Percentiles rank a stretch among this genome's conserved stretches.
Conservation (phyloP, 768 basidiomycete species). For the Gautieria morchelliformis region DNA sequence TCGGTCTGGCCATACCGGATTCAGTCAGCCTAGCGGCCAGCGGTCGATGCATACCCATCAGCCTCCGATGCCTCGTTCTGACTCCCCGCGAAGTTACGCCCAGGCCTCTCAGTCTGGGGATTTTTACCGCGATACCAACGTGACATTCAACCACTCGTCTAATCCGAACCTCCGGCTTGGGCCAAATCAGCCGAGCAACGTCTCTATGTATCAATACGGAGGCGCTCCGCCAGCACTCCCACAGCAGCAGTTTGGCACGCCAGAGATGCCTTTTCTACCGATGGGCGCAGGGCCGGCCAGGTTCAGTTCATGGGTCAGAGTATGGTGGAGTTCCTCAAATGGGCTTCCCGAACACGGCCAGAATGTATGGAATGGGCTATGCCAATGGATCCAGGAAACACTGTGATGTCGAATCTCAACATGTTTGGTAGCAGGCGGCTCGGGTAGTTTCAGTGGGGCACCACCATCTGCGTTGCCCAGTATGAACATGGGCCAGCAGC, state of each 20-base stretch:
- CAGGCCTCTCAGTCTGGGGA: constrained; percentile 71
- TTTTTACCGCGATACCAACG: constrained; percentile 82
- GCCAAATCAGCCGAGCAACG: constrained; percentile 36
- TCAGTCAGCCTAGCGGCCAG: constrained; percentile 42
- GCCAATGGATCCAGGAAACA: constrained; percentile 48
- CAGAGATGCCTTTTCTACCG: constrained; percentile 65
- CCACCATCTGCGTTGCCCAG: constrained; percentile 38
- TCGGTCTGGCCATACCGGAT: constrained; percentile 53
- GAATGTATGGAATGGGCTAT: constrained; percentile 64
- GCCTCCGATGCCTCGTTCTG: constrained; percentile 38
- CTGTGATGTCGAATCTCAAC: constrained; percentile 61
- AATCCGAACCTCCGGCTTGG: constrained; percentile 44
- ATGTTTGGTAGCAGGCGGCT: constrained; percentile 55
- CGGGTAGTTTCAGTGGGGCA: constrained; percentile 45
- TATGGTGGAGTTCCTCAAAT: constrained; percentile 52
- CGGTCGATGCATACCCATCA: constrained; percentile 39
- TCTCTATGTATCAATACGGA: constrained; percentile 29
- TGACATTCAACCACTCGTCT: constrained; percentile 47
- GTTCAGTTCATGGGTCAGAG: constrained; percentile 62
- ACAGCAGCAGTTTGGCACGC: constrained; percentile 30
- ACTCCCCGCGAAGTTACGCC: constrained; percentile 59
- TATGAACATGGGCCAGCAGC: constrained; percentile 33
- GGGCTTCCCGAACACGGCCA: constrained; percentile 61
- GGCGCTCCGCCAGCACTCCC: constrained; percentile 35
- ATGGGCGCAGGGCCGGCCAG: constrained; percentile 52